A percentile compares a stretch with the other conserved stretches of the same genome.
phyloP scores from a whole-genome alignment of 495 filamentous ascomycete genomes.

The Evernia prunastri region DNA sequence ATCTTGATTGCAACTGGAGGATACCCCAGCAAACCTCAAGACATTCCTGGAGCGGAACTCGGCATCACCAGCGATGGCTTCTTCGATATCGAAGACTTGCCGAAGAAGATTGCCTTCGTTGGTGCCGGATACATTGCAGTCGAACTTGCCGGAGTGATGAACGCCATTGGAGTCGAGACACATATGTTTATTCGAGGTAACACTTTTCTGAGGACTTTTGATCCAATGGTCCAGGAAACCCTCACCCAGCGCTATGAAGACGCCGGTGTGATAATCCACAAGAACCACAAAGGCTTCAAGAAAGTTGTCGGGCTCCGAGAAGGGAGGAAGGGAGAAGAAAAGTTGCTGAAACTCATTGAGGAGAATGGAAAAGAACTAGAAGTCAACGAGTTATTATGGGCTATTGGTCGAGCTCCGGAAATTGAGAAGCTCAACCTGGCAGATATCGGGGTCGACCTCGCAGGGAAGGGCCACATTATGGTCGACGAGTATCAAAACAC shows the following conservation, averaged over 20 bases:
- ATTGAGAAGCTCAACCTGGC: slow-evolving; percentile 52
- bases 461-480: slow-evolving; percentile 39
- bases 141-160: slow-evolving; percentile 92
- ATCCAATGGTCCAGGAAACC: slow-evolving; percentile 91
- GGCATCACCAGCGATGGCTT: slow-evolving; percentile 70
- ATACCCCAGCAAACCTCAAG: slow-evolving; percentile 41
- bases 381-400: slow-evolving; percentile 58
- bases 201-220: slow-evolving; percentile 79
- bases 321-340: slow-evolving; percentile 46
- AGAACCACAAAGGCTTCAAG: slow-evolving; percentile 63
- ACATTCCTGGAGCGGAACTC: slow-evolving; percentile 46
- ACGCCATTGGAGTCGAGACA: slow-evolving; percentile 81
- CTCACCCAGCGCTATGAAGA: slow-evolving; percentile 81
- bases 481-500: slow-evolving; percentile 58
- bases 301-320: slow-evolving; percentile 55
- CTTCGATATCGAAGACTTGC: slow-evolving; percentile 84
- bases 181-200: slow-evolving; percentile 92
- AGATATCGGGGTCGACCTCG: slow-evolving; percentile 47
- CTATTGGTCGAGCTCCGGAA: slow-evolving; percentile 56
- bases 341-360: slow-evolving; percentile 43
- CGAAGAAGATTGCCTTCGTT: slow-evolving; percentile 87
- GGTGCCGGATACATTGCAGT: slow-evolving; percentile 96
- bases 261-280: slow-evolving; percentile 72
- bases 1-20: slow-evolving; percentile 54
- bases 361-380: slow-evolving; percentile 48